These are phyloP conservation scores for Xylariales sp. DNA, from an alignment of 2,329 filamentous ascomycete genomes.

Conservation along the genomic window DNA sequence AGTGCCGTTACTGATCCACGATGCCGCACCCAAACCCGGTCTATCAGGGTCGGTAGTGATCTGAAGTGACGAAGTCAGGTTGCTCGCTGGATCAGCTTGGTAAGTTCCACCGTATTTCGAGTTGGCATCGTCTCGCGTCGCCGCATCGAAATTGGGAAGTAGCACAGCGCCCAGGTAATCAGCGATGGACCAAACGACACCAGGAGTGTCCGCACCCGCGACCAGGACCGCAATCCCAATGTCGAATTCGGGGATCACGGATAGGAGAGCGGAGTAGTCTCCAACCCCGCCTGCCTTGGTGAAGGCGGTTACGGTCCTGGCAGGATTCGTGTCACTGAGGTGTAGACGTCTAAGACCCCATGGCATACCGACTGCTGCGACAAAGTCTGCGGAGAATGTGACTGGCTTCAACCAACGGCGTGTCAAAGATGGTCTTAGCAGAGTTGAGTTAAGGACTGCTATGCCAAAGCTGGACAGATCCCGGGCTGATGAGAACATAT, in stretches of 20 bases:
- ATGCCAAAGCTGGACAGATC: slow-evolving; percentile 27
- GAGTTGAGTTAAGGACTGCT: slow-evolving; percentile 26
- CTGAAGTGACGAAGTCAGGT: slow-evolving; percentile 26
- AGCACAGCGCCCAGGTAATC: slow-evolving; percentile 25
- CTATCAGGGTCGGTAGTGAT: slow-evolving; percentile 20
- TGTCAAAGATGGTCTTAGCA: slow-evolving; percentile 26
- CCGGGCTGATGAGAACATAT: slow-evolving; percentile 26
- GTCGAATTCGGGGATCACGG: slow-evolving; percentile 30
- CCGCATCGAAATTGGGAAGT: slow-evolving; percentile 23
- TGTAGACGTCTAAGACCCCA: slow-evolving; percentile 28
- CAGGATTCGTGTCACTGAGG: slow-evolving; percentile 18
- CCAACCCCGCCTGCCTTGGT: slow-evolving; percentile 30
- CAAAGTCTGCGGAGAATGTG: slow-evolving; percentile 25
- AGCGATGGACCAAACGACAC: slow-evolving; percentile 24
- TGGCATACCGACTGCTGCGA: slow-evolving; percentile 24
- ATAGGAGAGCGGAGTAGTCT: slow-evolving; percentile 25
- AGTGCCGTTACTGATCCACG: slow-evolving; percentile 31
- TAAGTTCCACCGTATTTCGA: slow-evolving; percentile 23
- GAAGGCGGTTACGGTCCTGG: slow-evolving; percentile 27
- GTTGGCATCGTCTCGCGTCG: slow-evolving; percentile 24
- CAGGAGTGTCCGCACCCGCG: slow-evolving; percentile 23
- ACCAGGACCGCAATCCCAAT: slow-evolving; percentile 28
- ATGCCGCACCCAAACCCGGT: slow-evolving; percentile 24
- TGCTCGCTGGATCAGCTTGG: slow-evolving; percentile 1
- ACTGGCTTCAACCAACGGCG: slow-evolving; percentile 28